Base-by-base conservation (phyloP, 768 basidiomycete species). In the Lentinula guzmanii region DNA sequence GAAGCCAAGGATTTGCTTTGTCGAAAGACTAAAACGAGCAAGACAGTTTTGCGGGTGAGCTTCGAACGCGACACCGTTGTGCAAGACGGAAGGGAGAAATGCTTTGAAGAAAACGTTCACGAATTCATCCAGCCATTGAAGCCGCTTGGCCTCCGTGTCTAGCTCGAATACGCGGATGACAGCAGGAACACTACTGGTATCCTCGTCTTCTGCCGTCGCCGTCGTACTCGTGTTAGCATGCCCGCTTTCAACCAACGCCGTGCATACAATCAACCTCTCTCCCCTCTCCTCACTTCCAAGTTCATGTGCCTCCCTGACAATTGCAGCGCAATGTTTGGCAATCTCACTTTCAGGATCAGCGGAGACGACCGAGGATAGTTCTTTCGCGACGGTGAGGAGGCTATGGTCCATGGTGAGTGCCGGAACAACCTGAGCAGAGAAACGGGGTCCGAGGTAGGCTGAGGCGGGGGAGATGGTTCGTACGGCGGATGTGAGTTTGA, bases 41-140 rank as follows among this genome's bases (percentile, higher is more conserved):
- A 86, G 71, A 62, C 82, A 83, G 63, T 86, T 85, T 69, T 86
- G 84, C 1, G 82, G 82, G 65, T 86, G 84, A 53, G 78, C 81
- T 67, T 86, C 83, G 65, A 86, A 84, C 1, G 79, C 82, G 4
- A 86, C 82, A 6, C 83, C 82, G 61, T 86, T 82, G 58, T 77
- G 65, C 3, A 86, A 68, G 62, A 84, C 75, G 0, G 82, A 73
- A 2, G 84, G 83, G 18, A 86, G 71, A 65, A 86, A 84, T 2
- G 83, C 83, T n/a, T 74, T 70, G 62, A 85, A 77, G 62, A 83
- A 79, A 33, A 84, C 50, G 31, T 77, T 74, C 58, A 79, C 74
- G 64, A 82, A 84, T 81, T 76, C 80, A 63, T 79, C 77, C 3
- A 84, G 72, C 82, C 82, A 85, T 16, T 70, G 68, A 5, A 79